A percentile compares a stretch with the other conserved stretches of the same genome.
Evolutionary conservation across 805 yeast genomes (phyloP).

Genomic region (Lipomyces oligophaga): DNA sequence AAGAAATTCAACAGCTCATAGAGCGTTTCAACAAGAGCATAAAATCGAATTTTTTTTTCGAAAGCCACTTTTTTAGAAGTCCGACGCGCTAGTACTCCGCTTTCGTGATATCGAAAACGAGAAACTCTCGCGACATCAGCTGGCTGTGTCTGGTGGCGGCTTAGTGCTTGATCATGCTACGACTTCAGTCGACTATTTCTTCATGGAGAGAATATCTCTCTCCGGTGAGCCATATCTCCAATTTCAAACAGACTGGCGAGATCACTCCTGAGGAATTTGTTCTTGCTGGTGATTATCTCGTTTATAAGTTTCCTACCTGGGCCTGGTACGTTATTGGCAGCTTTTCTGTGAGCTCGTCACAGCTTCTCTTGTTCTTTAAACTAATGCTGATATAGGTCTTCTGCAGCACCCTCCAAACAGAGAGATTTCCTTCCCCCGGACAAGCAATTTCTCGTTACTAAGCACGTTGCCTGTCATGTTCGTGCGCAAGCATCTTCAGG

Average conservation of each 20-base stretch:
- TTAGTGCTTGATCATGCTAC: too few relatives aligned
- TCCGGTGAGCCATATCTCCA: constrained; percentile 82
- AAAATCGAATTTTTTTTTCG: too few relatives aligned
- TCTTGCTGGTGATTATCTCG: constrained; percentile 87
- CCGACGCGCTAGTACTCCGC: too few relatives aligned
- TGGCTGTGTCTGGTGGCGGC: too few relatives aligned
- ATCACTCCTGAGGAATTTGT: constrained; percentile 95
- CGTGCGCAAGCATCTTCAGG: constrained; percentile 48
- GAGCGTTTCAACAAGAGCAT: too few relatives aligned
- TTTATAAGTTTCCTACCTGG: constrained; percentile 95
- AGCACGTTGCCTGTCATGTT: constrained; percentile 80
- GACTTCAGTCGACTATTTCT: constrained; percentile 63
- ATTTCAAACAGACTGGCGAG: constrained; percentile 82
- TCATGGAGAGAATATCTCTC: constrained; percentile 89
- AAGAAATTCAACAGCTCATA: too few relatives aligned
- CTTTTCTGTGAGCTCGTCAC: neutral
- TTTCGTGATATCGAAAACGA: too few relatives aligned
- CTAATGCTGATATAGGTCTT: constrained; percentile 34
- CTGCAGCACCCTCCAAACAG: constrained; percentile 51
- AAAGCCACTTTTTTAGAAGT: too few relatives aligned
- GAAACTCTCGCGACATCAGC: too few relatives aligned
- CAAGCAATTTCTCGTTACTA: constrained; percentile 82
- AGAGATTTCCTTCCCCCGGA: constrained; percentile 77
- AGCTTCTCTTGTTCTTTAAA: neutral
- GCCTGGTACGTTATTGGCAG: constrained; percentile 54